phyloP scores from a whole-genome alignment of 352 stramenopile genomes.

The Pythium monospermum region DNA sequence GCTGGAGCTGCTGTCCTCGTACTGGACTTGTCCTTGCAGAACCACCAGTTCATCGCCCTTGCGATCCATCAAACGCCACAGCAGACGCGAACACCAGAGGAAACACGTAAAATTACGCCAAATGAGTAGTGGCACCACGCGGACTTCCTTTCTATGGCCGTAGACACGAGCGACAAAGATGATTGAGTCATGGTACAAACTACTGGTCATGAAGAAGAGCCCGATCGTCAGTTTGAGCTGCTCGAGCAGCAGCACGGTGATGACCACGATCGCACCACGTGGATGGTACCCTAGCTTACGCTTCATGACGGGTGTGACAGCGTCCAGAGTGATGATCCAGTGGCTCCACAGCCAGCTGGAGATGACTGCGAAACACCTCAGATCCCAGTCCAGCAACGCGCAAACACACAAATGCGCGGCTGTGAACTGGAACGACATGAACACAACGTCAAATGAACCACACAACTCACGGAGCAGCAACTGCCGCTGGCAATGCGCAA shows the following conservation, averaged over 20 bases:
- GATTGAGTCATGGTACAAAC: not conserved
- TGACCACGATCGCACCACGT: slow-evolving; percentile 15
- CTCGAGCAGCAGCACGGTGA: slow-evolving; percentile 15
- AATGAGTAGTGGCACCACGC: not conserved
- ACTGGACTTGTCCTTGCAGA: slow-evolving; percentile 6
- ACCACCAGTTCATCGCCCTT: slow-evolving; percentile 7
- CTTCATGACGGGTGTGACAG: slow-evolving; percentile 20
- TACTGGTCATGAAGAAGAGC: not conserved
- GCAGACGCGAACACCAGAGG: slow-evolving; percentile 1
- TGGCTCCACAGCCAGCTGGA: slow-evolving; percentile 6
- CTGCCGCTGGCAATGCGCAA: slow-evolving; percentile 1
- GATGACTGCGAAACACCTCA: not conserved
- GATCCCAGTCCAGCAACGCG: slow-evolving; percentile 1
- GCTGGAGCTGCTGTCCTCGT: too few species aligned
- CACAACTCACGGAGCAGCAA: not conserved
- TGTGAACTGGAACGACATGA: not conserved
- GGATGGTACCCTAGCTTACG: slow-evolving; percentile 24
- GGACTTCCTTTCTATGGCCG: not conserved
- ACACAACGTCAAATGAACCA: not conserved
- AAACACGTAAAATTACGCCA: slow-evolving; percentile 7
- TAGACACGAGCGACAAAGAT: not conserved
- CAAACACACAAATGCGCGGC: slow-evolving; percentile 4
- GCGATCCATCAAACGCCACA: slow-evolving; percentile 3
- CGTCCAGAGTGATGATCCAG: slow-evolving; percentile 22
- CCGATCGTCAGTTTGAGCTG: slow-evolving; percentile 3